These are phyloP conservation scores for Peterozyma toletana DNA, from an alignment of 805 yeast genomes.

Conservation along the genomic window DNA sequence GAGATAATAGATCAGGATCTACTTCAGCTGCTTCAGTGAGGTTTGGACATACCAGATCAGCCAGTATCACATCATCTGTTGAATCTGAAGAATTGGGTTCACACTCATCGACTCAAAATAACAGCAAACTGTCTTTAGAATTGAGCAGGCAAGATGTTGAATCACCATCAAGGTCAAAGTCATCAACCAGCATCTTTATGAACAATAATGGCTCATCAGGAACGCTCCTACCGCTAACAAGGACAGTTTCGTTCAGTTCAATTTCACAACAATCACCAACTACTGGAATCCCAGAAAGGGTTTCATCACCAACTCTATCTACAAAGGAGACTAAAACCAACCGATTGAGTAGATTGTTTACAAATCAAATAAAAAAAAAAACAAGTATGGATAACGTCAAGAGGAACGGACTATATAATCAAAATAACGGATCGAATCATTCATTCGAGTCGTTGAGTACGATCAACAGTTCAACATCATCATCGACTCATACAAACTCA, in stretches of 20 bases:
- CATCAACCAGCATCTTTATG: conserved; percentile 1
- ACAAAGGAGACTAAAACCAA: not conserved
- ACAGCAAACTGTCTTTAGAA: too few relatives aligned
- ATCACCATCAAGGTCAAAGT: too few relatives aligned
- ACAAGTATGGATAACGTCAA: not conserved
- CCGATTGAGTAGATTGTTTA: conserved; percentile 3
- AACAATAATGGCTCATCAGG: conserved; percentile 12
- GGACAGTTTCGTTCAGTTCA: conserved; percentile 13
- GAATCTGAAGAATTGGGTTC: too few relatives aligned
- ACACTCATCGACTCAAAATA: too few relatives aligned
- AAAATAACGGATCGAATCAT: not conserved
- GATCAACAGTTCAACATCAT: not conserved
- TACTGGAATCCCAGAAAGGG: not conserved
- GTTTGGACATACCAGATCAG: conserved; percentile 8
- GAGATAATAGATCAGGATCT: too few relatives aligned
- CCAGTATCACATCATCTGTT: too few relatives aligned
- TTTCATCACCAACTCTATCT: not conserved
- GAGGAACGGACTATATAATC: not conserved
- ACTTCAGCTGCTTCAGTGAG: conserved; percentile 8
- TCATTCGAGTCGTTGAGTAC: not conserved
- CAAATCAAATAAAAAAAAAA: not conserved
- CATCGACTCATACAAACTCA: not conserved
- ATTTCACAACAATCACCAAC: conserved; percentile 8
- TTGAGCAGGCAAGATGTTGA: too few relatives aligned
- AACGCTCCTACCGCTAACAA: conserved; percentile 14